These are phyloP conservation scores for Xylaria cubensis DNA, from an alignment of 495 filamentous ascomycete genomes.

Conservation along the genomic window DNA sequence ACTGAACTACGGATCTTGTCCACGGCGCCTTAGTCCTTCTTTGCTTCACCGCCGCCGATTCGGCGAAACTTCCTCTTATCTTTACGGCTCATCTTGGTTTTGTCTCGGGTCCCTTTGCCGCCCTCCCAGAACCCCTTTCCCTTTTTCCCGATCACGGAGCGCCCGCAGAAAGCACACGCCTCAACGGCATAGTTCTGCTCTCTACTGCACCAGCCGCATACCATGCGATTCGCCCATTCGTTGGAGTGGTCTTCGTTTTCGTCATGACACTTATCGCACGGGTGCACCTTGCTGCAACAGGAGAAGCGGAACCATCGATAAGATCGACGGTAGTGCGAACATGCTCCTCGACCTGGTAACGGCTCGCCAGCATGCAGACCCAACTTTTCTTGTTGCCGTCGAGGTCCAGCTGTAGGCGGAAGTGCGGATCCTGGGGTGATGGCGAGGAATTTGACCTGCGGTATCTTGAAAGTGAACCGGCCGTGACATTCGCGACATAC, in stretches of 20 bases:
- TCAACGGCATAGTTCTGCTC: constrained; percentile 86
- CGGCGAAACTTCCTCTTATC: constrained; percentile 76
- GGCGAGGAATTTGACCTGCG: constrained; percentile 79
- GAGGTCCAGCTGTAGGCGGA: constrained; percentile 51
- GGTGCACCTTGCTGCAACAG: constrained; percentile 65
- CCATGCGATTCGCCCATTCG: constrained; percentile 89
- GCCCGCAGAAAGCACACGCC: constrained; percentile 78
- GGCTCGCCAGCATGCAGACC: constrained; percentile 82
- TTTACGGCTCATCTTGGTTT: constrained; percentile 72
- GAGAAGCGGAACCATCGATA: constrained; percentile 86
- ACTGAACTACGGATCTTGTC: neutral
- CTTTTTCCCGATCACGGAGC: constrained; percentile 67
- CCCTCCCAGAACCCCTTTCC: constrained; percentile 91
- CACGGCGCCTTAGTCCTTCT: constrained; percentile 31
- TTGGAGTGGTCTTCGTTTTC: constrained; percentile 71
- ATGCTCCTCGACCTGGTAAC: constrained; percentile 76
- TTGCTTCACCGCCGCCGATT: constrained; percentile 42
- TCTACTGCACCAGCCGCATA: constrained; percentile 82
- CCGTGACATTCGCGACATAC: constrained; percentile 82
- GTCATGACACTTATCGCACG: constrained; percentile 90
- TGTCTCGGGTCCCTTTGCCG: constrained; percentile 82
- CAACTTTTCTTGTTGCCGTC: constrained; percentile 72
- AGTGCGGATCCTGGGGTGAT: constrained; percentile 62
- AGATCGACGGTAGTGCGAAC: constrained; percentile 78
- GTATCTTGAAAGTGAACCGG: constrained; percentile 83